Base-by-base conservation (phyloP, 2,329 filamentous ascomycete species). In the Sphaerulina vaccinii region DNA sequence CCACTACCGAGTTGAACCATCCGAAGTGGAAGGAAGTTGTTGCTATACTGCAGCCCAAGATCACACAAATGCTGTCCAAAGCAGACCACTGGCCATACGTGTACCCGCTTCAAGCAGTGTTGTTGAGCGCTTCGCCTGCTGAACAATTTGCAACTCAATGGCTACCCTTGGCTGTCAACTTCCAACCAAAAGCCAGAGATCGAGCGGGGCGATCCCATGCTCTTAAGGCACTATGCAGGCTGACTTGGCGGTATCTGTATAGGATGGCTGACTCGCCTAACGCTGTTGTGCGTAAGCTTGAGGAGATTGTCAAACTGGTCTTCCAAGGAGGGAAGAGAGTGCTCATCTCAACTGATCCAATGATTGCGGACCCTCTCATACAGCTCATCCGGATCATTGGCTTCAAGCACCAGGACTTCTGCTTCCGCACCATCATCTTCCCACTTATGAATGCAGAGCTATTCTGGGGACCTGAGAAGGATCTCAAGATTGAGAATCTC, bases 241-340 rank as follows among this genome's bases (percentile, higher is more conserved):
- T 99, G 21, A 79, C 96, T 3, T 99, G 93, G 93, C 92, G 90
- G 0, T 97, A 96, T 69, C 78, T 99, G 3, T 96, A 95, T 69
- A 85, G 92, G 11, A 65, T 67, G 44, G 83, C 82, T 4, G 93
- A 99, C 57, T 79, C 83, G 8, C 74, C 81, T 1, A 81, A 84
- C 49, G 78, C 78, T 23, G 85, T 86, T 2, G 77, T 83, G 35
- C 84, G 87, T 57, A 96, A 93, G 68, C 76, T 97, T 15, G 92
- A 99, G 58, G 92, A 97, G 58, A 85, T 97, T 16, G 82, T 95
- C 59, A 88, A 86, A 63, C 79, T 96, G 62, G 83, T 96, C 1
- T 79, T 99, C 32, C 89, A 92, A 18, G 79, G 84, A 10, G 85
- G 88, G 6, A 93, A 87, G 68, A 86, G 86, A 60, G 86, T 88